Evolutionary conservation across 306 rosid species (phyloP), one percentile per base, ranked within the genome.

Genomic region (Crataegus laevigata): DNA sequence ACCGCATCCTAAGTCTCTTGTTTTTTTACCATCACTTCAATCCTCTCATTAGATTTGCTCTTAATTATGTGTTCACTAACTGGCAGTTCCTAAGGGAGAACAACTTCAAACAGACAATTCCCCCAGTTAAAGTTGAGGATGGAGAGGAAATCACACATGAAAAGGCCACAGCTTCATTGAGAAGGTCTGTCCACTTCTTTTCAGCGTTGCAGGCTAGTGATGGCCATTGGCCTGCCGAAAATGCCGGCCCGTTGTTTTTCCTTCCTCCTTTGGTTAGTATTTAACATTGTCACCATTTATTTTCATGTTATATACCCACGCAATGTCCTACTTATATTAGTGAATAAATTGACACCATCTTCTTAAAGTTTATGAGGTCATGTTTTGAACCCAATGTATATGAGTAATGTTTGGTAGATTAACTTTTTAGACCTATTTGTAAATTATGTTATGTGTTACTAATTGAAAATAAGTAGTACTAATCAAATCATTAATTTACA

Each of bases 141-240:
- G 86, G 85, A 0, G 88, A 91, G 30, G 78, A 83, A 68, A 82
- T 89, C 2, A 73, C 82, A 0, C 54, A 75, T 2, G 82, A 87
- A 5, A 89, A 83, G 11, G 80, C 81, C 0, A 80, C 83, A 2
- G 17, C n/a, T 0, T 29, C 89, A 3, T 0, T 91, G 36, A 32
- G 36, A 32, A 32, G 36, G 36, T 32, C 36, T 32, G 7, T 32
- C 36, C 36, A 32, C 7, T 86, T 82, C 75, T 17, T 78, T 11
- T 79, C 93, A 1, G 89, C 90, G 12, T 64, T 89, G 81, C 97
- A 91, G 38, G 85, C 91, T 4, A 81, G 55, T 29, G 87, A 89
- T 82, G 97, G 97, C 57, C 97, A 91, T 66, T 91, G 97, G 97
- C 97, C 97, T 29, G 89, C 97, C 10, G 88, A 89, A 74, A 85